Conservation (phyloP, 495 filamentous ascomycete species). For the Letharia lupina region DNA sequence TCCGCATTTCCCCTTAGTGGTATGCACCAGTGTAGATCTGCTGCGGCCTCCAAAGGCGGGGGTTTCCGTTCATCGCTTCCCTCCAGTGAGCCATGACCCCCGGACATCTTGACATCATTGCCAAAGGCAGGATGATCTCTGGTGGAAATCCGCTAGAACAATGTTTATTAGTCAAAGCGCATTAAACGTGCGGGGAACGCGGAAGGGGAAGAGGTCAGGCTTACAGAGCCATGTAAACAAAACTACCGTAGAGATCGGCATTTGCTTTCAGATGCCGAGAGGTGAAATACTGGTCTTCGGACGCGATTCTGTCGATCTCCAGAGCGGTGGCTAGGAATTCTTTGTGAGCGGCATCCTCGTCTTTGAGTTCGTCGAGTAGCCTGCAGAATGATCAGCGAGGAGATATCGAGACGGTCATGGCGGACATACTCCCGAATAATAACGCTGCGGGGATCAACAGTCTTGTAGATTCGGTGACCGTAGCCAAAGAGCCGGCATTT, state of each 20-base stretch:
- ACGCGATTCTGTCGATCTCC: conserved; percentile 42
- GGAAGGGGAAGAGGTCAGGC: background rate
- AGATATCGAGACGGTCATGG: too few relatives aligned
- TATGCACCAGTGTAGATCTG: background rate
- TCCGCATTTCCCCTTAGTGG: too few relatives aligned
- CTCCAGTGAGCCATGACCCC: conserved; percentile 41
- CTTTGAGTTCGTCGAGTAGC: background rate
- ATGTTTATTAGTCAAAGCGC: background rate
- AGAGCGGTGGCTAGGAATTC: conserved; percentile 38
- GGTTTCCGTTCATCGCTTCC: conserved; percentile 29
- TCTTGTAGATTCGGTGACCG: conserved; percentile 48
- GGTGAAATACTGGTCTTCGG: conserved; percentile 41
- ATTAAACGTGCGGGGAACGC: too few relatives aligned
- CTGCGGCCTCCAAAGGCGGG: background rate
- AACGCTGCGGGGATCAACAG: conserved; percentile 39
- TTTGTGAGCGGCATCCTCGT: background rate
- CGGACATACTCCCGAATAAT: conserved; percentile 33
- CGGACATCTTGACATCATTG: conserved; percentile 32
- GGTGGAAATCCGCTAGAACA: conserved; percentile 30
- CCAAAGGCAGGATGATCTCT: conserved; percentile 33
- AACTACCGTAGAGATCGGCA: conserved; percentile 44
- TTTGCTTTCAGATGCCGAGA: conserved; percentile 43
- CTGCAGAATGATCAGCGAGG: too few relatives aligned
- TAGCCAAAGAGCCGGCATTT: conserved; percentile 46
- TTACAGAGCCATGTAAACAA: conserved; percentile 44